Conservation (phyloP, 305 asterid species). For the Fraxinus nigra region DNA sequence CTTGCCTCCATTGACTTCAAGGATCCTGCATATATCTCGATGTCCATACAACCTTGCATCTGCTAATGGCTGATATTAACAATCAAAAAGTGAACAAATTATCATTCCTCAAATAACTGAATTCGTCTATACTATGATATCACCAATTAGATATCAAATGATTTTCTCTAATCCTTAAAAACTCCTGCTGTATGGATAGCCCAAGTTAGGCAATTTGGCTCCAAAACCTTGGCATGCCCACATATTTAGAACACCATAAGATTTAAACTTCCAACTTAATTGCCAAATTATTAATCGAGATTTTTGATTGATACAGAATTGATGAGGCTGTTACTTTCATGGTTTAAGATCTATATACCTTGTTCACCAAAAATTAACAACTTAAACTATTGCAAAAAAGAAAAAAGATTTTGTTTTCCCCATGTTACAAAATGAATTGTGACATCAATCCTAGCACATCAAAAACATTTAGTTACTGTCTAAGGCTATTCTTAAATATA, state of each 20-base stretch:
- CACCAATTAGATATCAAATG: not conserved
- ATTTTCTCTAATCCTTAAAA: not conserved
- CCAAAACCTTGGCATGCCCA: not conserved
- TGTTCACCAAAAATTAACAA: not conserved
- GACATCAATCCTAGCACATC: not conserved
- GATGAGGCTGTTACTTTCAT: not conserved
- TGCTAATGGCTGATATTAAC: slow-evolving; percentile 47
- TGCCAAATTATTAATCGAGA: not conserved
- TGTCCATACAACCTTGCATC: slow-evolving; percentile 59
- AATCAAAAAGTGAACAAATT: slow-evolving; percentile 4
- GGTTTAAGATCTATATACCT: not conserved
- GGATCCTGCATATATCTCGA: slow-evolving; percentile 66
- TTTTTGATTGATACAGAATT: not conserved
- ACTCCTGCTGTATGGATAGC: not conserved
- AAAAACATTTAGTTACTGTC: not conserved
- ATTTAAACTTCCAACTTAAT: not conserved
- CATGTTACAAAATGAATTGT: not conserved
- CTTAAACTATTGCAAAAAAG: not conserved
- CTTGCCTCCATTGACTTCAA: slow-evolving; percentile 61
- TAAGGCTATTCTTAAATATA: not conserved
- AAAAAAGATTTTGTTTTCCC: not conserved
- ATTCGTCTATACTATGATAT: not conserved
- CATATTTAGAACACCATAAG: not conserved
- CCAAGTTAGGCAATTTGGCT: not conserved
- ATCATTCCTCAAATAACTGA: not conserved